phyloP scores from a whole-genome alignment of 202 grass and related monocot genomes.

The Hordeum pubiflorum region DNA sequence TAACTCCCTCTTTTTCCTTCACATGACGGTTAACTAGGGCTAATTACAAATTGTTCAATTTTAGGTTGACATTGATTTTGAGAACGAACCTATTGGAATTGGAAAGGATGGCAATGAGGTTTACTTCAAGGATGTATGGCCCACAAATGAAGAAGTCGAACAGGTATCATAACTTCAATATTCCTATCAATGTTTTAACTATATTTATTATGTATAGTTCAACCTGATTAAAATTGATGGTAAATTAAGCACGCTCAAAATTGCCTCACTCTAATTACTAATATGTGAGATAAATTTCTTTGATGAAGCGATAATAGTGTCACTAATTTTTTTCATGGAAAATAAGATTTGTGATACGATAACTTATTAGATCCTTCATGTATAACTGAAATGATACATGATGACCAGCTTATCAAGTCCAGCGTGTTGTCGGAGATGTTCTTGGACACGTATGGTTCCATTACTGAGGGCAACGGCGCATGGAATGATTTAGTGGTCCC shows the following conservation, averaged over 20 bases:
- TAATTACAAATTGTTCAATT: background rate
- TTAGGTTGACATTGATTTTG: constrained; percentile 78
- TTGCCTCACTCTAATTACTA: too few species aligned
- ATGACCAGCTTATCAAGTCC: constrained; percentile 41
- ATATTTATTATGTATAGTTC: background rate
- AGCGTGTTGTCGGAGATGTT: constrained; percentile 57
- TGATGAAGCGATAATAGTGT: background rate
- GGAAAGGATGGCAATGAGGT: constrained; percentile 58
- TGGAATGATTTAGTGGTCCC: constrained; percentile 48
- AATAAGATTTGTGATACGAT: background rate
- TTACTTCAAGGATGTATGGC: constrained; percentile 77
- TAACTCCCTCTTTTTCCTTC: background rate
- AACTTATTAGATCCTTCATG: background rate
- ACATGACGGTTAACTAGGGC: background rate
- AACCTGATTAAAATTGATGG: too few species aligned
- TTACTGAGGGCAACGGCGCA: constrained; percentile 37
- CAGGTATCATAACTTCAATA: constrained; percentile 24
- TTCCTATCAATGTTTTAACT: background rate
- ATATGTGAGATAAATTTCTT: background rate
- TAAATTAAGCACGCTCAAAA: too few species aligned
- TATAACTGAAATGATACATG: background rate
- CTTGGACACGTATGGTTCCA: constrained; percentile 40
- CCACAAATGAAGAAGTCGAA: constrained; percentile 57
- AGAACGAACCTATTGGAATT: constrained; percentile 64
- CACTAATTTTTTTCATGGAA: background rate